A percentile compares a stretch with the other conserved stretches of the same genome.
Evolutionary conservation across 2,329 filamentous ascomycete species (phyloP).

Genomic region (Microdochium bolleyi): DNA sequence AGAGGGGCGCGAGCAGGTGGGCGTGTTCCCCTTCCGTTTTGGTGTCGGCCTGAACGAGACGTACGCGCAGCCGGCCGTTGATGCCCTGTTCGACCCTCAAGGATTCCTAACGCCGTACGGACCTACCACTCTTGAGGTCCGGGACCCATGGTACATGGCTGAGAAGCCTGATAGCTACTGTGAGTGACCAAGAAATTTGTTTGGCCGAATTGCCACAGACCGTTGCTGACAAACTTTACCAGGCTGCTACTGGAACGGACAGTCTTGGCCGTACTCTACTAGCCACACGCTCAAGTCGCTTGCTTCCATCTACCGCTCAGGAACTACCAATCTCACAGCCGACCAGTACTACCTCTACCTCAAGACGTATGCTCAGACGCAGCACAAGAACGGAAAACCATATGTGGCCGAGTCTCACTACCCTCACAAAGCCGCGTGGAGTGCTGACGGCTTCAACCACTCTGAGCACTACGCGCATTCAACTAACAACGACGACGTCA

Average conservation of each 20-base stretch:
- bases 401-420: slow-evolving; percentile 36
- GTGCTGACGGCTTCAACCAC: slow-evolving; percentile 25
- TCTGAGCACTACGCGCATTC: slow-evolving; percentile 35
- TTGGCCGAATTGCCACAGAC: neutral
- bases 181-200: slow-evolving; percentile 4
- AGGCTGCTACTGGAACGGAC: slow-evolving; percentile 35
- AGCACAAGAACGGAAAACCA: slow-evolving; percentile 30
- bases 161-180: slow-evolving; percentile 20
- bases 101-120: slow-evolving; percentile 28
- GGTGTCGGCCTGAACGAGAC: slow-evolving; percentile 24
- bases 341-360: slow-evolving; percentile 28
- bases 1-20: slow-evolving; percentile 29
- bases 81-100: slow-evolving; percentile 23
- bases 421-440: slow-evolving; percentile 26
- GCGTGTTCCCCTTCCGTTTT: slow-evolving; percentile 32
- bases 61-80: slow-evolving; percentile 20
- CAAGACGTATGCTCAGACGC: slow-evolving; percentile 28
- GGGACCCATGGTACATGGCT: slow-evolving; percentile 28
- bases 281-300: slow-evolving; percentile 30
- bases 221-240: slow-evolving; percentile 7
- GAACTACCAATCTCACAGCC: slow-evolving; percentile 22
- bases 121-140: slow-evolving; percentile 31
- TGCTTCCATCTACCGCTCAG: slow-evolving; percentile 23
- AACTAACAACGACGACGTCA: slow-evolving; percentile 33
- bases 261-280: slow-evolving; percentile 36